Base-by-base conservation (phyloP, 805 yeast species). In the Groenewaldozyma salmanticensis region DNA sequence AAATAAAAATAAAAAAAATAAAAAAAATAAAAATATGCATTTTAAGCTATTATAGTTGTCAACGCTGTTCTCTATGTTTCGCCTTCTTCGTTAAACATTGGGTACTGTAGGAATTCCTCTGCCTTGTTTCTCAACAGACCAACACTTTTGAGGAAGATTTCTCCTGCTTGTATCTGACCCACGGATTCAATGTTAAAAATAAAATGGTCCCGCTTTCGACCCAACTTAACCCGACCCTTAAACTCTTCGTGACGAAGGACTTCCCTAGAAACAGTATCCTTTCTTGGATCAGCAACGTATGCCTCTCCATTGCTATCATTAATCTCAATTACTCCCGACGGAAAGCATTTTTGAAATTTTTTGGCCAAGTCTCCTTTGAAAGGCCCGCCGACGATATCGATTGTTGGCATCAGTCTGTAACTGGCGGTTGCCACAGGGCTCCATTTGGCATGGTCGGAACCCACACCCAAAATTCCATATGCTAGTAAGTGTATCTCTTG, bases 351-450 rank as follows among this genome's bases (percentile, higher is more conserved):
- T 61, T 83, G 86, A 64, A 92, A 85, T 55, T 75, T 81, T 41
- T 65, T 57, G 2, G 96, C 97, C 38, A 74, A 73, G 5, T 71
- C 76, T 4, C 96, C 96, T 1, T 64, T 66, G 44, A 92, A 84
- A 37, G 90, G 85, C 47, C 75, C 66, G 15, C 63, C 62, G 32
- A 67, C 59, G 40, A 92, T 86, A 48, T 81, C 78, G 52, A 88
- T 88, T 20, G 76, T 80, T 13, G 98, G 98, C 67, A 92, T 64
- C 57, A 92, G 70, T 64, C 98, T 75, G 66, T 92, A 92, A 11
- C 96, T 84, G 2, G 98, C 96, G 11, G 98, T 92, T 15, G 95
- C 75, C 7, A 92, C 98, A 4, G 98, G 98, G 5, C 96, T 86
- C 60, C 85, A 92, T 64, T 92, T 92, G 45, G 98, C 96, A 63